Conservation (phyloP, 1,284 basidiomycete genomes). For the Phellinidium pouzarii region DNA sequence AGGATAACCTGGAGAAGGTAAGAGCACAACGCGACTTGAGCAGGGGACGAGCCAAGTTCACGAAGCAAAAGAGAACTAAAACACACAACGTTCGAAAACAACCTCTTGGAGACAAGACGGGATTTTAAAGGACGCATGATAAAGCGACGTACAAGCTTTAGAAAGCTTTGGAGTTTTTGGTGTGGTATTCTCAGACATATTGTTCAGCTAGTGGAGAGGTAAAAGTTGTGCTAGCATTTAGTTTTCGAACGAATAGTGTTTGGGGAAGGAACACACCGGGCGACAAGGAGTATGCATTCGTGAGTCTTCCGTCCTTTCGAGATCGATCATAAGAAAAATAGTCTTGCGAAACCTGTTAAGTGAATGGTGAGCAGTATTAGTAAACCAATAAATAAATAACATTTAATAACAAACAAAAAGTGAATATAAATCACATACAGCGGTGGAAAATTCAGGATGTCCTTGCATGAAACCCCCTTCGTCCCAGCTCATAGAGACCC, state of each 20-base stretch:
- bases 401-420: neutral
- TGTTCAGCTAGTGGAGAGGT: neutral
- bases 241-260: neutral
- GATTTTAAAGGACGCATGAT: neutral
- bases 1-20: neutral
- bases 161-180: neutral
- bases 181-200: neutral
- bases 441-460: neutral
- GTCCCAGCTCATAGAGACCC: neutral
- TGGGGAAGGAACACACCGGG: neutral
- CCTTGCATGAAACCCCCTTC: neutral
- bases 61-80: neutral
- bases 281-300: neutral
- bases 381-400: neutral
- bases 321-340: neutral
- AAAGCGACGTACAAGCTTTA: neutral
- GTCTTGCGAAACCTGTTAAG: neutral
- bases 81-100: neutral
- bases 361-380: neutral
- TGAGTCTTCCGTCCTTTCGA: neutral
- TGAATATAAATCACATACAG: too few species aligned
- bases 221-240: neutral
- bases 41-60: neutral
- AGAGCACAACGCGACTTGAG: neutral
- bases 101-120: neutral